Base-by-base conservation (phyloP, 345 rosid genomes). In the Arabidopsis arenosa region DNA sequence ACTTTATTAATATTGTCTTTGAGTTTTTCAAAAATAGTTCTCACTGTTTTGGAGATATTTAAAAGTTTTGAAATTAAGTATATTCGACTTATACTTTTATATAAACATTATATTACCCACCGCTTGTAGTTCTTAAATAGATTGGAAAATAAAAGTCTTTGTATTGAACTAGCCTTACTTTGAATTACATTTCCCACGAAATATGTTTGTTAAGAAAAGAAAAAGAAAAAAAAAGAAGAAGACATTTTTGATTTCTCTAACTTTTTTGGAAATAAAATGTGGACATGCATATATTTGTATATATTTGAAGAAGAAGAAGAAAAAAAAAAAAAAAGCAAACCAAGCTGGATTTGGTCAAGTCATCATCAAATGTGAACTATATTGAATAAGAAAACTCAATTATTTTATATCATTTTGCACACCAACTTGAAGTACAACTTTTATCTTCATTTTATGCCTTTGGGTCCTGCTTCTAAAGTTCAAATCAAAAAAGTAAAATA, bases 261-360 rank as follows among this genome's bases (percentile, higher is more conserved):
- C 21, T 58, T 21, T 51, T 33, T 33, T 3, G 35, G 17, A 13
- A 32, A 52, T 23, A 14, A 12, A 26, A 36, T 23, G 51, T 7
- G 8, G 9, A 11, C 36, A 5, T 33, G 15, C 17, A 5, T 65
- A 21, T 28, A 10, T 17, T 10, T 15, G 35, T 35, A 18, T 17
- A 5, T 39, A 53, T 53, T 0, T 37, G 9, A 55, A 28, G 15
- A 12, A 2, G 14, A 36, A 5, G 4, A 60, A 55, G 40, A 23
- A 23, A 1, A 4, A 12, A 1, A 13, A 17, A 2, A 21, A 36
- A 5, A 6, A 60, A 55, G 48, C 36, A 39, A 75, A 10, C 39
- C 56, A 74, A 57, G 60, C 52, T 53, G 74, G 75, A 61, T 61
- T 68, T 76, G 70, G 70, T 76, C 79, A 76, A 52, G 75, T 21